Base-by-base conservation (phyloP, 108 stramenopile species). In the Cyclotella choctawhatcheeana region DNA sequence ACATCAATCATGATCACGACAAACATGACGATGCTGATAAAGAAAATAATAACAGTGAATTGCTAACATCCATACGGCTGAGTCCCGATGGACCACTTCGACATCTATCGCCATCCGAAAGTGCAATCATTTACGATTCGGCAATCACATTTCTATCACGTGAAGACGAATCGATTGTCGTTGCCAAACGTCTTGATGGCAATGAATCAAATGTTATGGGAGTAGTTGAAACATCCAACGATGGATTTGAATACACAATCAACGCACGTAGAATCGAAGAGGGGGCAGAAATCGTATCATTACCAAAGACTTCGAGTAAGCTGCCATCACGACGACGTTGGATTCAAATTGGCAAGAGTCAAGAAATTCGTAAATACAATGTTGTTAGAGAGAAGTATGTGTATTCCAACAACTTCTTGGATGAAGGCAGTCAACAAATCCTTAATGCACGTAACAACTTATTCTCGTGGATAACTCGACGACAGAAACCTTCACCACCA, bases 311-410 rank as follows among this genome's bases (percentile, higher is more conserved):
- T n/a, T n/a, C n/a, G n/a, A n/a, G n/a, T n/a, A n/a, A n/a, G n/a
- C n/a, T n/a, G n/a, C n/a, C n/a, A n/a, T n/a, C n/a, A n/a, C n/a
- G n/a, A n/a, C n/a, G n/a, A 8, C 65, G 78, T 21, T 68, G 76
- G 59, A 63, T 91, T 62, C 86, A 88, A 64, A 88, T 91, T 71
- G 84, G 84, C 29, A 83, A 79, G 44, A 77, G 72, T 25, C 73
- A 82, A 44, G 69, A 60, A 45, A 48, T 33, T 55, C 64, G 55
- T 34, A 86, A 85, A 53, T 89, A 86, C 77, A 88, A 89, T 25
- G 84, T 86, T 17, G 76, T 69, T 21, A 78, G 87, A 27, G 93
- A 93, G 77, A 91, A 86, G 16, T 93, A 93, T 67, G 62, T 74
- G 14, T 91, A 83, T 55, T 58, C 62, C 17, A 62, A n/a, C n/a